These are phyloP conservation scores for Glomus cerebriforme DNA, from an alignment of 192 early-diverging fungal species.

Conservation along the genomic window DNA sequence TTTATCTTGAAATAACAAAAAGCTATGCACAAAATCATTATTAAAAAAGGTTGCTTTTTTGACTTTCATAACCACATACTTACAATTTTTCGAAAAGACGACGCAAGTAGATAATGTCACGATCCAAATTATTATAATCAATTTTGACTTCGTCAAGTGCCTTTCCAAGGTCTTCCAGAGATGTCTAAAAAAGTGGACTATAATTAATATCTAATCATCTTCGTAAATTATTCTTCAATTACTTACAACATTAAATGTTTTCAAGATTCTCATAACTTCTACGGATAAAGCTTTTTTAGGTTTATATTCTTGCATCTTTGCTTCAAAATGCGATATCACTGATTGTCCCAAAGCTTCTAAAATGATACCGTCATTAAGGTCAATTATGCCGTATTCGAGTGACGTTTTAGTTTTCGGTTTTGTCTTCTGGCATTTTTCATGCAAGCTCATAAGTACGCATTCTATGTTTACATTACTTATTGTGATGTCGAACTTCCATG, in stretches of 20 bases:
- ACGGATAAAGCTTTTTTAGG: constrained; percentile 11
- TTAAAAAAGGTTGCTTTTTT: constrained; percentile 22
- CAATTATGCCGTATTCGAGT: constrained; percentile 27
- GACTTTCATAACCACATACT: constrained; percentile 22
- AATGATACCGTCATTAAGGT: constrained; percentile 22
- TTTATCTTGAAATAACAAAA: constrained; percentile 19
- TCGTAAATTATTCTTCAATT: constrained; percentile 26
- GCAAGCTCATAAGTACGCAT: constrained; percentile 8
- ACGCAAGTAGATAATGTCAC: constrained; percentile 22
- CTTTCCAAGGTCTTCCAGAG: constrained; percentile 23
- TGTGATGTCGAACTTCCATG: constrained; percentile 19
- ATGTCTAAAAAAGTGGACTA: constrained; percentile 29
- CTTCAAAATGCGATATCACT: constrained; percentile 24
- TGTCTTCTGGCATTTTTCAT: constrained; percentile 24
- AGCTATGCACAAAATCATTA: constrained; percentile 20
- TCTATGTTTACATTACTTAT: constrained; percentile 27
- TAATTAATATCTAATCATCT: constrained; percentile 15
- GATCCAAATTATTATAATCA: constrained; percentile 30
- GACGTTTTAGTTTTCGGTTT: constrained; percentile 25
- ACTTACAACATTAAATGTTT: constrained; percentile 32
- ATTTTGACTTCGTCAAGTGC: constrained; percentile 24
- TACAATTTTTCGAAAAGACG: constrained; percentile 30
- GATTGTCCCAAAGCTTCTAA: constrained; percentile 12
- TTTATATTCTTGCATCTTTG: constrained; percentile 26
- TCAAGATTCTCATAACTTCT: constrained; percentile 15